phyloP scores from a whole-genome alignment of 2,329 filamentous ascomycete species.

The Diaporthe australafricana region DNA sequence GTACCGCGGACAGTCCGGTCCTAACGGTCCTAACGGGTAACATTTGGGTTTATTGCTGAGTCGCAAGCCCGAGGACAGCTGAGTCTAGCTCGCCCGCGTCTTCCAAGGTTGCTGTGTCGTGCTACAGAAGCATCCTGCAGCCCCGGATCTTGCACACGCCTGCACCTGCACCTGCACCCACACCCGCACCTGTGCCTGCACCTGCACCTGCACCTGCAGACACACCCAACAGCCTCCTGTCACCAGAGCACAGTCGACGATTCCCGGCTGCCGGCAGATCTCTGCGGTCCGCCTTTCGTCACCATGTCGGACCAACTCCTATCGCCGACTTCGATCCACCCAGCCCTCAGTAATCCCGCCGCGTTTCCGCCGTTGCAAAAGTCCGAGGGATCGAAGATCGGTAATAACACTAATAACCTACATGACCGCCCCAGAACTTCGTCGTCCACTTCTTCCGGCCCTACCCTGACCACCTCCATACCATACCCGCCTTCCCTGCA shows the following conservation, averaged over 20 bases:
- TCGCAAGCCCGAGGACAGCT: neutral
- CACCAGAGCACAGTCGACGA: neutral
- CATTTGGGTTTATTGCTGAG: slow-evolving; percentile 20
- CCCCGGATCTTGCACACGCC: slow-evolving; percentile 13
- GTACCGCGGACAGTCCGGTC: slow-evolving; percentile 19
- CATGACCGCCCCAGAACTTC: slow-evolving; percentile 43
- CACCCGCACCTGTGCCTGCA: neutral
- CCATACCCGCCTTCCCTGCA: slow-evolving; percentile 29
- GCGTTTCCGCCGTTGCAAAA: slow-evolving; percentile 39
- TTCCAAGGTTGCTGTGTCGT: slow-evolving; percentile 10
- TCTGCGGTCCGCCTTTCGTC: slow-evolving; percentile 7
- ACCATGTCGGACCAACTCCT: slow-evolving; percentile 52
- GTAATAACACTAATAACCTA: slow-evolving; percentile 44
- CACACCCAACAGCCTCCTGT: slow-evolving; percentile 12
- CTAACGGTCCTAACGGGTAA: slow-evolving; percentile 10
- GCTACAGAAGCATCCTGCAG: slow-evolving; percentile 21
- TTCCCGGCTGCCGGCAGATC: slow-evolving; percentile 22
- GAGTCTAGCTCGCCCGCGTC: slow-evolving; percentile 6
- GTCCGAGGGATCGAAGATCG: slow-evolving; percentile 37
- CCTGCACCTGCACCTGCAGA: neutral
- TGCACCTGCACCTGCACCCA: neutral
- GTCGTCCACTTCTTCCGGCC: slow-evolving; percentile 29
- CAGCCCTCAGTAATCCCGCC: slow-evolving; percentile 55
- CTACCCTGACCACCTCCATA: slow-evolving; percentile 38
- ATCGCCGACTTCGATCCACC: slow-evolving; percentile 63